Conservation (phyloP, 169 alveolate genomes). For the Plasmodium cynomolgi region DNA sequence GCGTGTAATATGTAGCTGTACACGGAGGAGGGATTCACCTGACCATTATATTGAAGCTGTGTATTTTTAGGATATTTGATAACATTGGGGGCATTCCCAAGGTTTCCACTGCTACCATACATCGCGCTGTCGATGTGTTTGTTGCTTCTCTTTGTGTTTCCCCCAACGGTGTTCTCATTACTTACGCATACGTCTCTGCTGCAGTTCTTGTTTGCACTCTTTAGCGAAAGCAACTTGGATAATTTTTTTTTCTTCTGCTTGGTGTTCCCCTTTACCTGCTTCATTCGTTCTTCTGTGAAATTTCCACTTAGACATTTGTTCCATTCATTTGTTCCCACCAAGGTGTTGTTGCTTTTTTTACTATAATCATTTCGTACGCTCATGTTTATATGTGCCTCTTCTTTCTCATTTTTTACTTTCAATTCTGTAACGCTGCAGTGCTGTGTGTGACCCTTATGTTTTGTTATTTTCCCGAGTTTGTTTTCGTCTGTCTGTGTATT, state of each 20-base stretch:
- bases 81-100: neutral
- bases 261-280: slow-evolving; percentile 5
- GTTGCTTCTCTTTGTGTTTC: neutral
- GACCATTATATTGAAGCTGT: neutral
- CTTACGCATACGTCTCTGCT: neutral
- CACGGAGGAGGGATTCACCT: slow-evolving; percentile 33
- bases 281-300: neutral
- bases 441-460: neutral
- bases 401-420: neutral
- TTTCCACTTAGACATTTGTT: neutral
- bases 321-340: neutral
- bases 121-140: neutral
- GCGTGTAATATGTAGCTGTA: slow-evolving; percentile 52
- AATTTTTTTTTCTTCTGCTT: slow-evolving; percentile 28
- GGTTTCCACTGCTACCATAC: neutral
- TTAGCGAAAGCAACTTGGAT: slow-evolving; percentile 30
- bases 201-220: slow-evolving; percentile 6
- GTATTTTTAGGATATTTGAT: neutral
- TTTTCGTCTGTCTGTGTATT: neutral
- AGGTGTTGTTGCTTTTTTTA: neutral
- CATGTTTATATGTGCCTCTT: neutral
- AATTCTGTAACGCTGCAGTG: slow-evolving; percentile 7
- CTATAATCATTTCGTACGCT: neutral
- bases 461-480: slow-evolving; percentile 2
- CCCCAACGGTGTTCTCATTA: neutral